Evolutionary conservation across 306 rosid genomes (phyloP), one percentile per base, ranked within the genome.

Genomic region (Inga laurina): DNA sequence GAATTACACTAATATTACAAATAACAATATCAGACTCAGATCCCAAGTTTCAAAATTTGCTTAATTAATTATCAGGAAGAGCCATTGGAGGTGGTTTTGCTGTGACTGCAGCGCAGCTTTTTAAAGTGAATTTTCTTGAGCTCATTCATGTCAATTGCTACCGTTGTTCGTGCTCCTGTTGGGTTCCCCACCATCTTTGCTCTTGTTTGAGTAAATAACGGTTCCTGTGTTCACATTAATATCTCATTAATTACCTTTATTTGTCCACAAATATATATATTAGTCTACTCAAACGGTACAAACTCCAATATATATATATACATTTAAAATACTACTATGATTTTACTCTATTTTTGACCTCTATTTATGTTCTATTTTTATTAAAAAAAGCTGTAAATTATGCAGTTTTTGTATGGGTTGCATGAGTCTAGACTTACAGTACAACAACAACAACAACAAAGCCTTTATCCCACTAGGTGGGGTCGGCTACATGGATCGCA

Each of bases 71-170:
- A 52, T 52, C n/a, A 52, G 59, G 59, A 52, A 48, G 54, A 48
- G 19, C 19, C 18, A 93, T 39, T 86, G 85, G 7, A 93, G 88
- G 62, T 85, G 79, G 74, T 72, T 16, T 52, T 48, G 84, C 83
- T 37, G 16, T 89, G 71, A 14, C 81, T 77, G 67, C 88, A 80
- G 22, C 98, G 95, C 39, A 93, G 82, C 39, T 86, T 75, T 65
- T 85, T 92, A 27, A 93, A 94, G 71, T 93, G 97, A 10, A 95
- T 90, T 83, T 92, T 91, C 79, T 91, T 92, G 76, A 95, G 88
- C 10, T 69, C 85, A 43, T 91, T 56, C 79, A 91, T 84, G 61
- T 43, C 10, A 5, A 90, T 83, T 56, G 11, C 64, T 56, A 56
- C 64, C 0, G 65, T 57, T 57, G 32, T n/a, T n/a, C 1, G 27